Evolutionary conservation across 2,329 filamentous ascomycete species (phyloP), one percentile per base, ranked within the genome.

Genomic region (Phyllosticta citrichinensis): DNA sequence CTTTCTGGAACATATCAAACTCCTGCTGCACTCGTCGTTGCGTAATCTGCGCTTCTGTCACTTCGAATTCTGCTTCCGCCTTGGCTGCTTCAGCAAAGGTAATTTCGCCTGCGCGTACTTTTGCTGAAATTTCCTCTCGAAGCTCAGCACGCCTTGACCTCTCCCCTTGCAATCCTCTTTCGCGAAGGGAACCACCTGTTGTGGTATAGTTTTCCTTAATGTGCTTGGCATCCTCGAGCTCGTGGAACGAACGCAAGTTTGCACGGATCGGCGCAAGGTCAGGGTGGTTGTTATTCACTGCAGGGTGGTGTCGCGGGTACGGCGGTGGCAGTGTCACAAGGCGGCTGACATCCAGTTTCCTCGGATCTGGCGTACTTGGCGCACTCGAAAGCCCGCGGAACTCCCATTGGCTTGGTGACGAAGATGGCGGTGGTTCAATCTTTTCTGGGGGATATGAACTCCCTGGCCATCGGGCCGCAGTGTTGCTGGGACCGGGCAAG

Each of bases 241-340:
- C 86, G 58, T 86, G 88, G 51, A 96, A 76, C 1, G 81, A 80
- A 14, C 91, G 84, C 20, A 97, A 88, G 0, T 85, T 82, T 2
- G 81, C 85, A 56, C 94, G 86, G 55, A 89, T 92, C 1, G 85
- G 81, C 0, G 87, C 82, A n/a, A 99, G 81, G 65, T 95, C 88
- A 0, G 94, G 94, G 69, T 99, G 94, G 66, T 85, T 95, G 69
- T 97, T 99, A 72, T 96, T 97, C 17, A 97, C 89, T 0, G 94
- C 94, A 9, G 94, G 94, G 68, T 97, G 88, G 69, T 97, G 93
- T 8, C 93, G 87, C 1, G 94, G 94, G 71, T 96, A 97, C 1
- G 94, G 89, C 1, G 94, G 94, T 9, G 94, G 94, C 30, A 99
- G 80, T 0, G 94, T 97, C 4, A 99, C 88, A 1, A 99, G 83